phyloP scores from a whole-genome alignment of 2,329 filamentous ascomycete genomes.

The Mycogone perniciosa region DNA sequence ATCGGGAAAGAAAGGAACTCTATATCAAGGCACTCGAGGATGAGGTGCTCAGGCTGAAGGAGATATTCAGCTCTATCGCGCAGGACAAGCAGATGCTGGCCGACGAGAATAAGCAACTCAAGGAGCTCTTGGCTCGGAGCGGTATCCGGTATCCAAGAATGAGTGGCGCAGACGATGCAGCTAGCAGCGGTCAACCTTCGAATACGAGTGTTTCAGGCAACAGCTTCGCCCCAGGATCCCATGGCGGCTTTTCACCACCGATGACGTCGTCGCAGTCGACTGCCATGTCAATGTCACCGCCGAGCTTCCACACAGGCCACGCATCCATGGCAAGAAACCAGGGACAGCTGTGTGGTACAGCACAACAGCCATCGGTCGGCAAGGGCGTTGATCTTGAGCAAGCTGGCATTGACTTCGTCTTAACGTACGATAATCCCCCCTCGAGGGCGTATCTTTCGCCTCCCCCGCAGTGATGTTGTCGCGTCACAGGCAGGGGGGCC shows the following conservation, averaged over 20 bases:
- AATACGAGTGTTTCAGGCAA: conserved; percentile 53
- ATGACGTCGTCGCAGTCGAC: conserved; percentile 38
- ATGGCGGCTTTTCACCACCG: conserved; percentile 42
- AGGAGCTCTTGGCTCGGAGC: conserved; percentile 46
- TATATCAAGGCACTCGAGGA: conserved; percentile 93
- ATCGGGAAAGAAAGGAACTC: conserved; percentile 91
- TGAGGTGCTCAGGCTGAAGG: conserved; percentile 82
- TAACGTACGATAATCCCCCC: conserved; percentile 68
- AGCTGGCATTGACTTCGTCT: conserved; percentile 81
- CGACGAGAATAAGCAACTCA: conserved; percentile 75
- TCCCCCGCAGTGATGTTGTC: conserved; percentile 43
- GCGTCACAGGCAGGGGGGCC: conserved; percentile 6
- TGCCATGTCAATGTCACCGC: conserved; percentile 32
- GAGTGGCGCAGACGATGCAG: conserved; percentile 34
- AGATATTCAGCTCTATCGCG: conserved; percentile 67
- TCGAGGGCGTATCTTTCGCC: conserved; percentile 61
- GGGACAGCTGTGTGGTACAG: conserved; percentile 18
- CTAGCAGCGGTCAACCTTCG: conserved; percentile 40
- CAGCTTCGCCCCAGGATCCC: conserved; percentile 49
- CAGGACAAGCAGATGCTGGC: conserved; percentile 70
- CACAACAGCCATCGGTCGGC: conserved; percentile 24
- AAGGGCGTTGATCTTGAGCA: conserved; percentile 66
- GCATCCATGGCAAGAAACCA: conserved; percentile 27
- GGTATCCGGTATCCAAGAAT: conserved; percentile 36
- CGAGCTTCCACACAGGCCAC: conserved; percentile 19